A percentile compares a stretch with the other conserved stretches of the same genome.
Conservation (phyloP, 177 flowering plant species). For the Tripterygium wilfordii region DNA sequence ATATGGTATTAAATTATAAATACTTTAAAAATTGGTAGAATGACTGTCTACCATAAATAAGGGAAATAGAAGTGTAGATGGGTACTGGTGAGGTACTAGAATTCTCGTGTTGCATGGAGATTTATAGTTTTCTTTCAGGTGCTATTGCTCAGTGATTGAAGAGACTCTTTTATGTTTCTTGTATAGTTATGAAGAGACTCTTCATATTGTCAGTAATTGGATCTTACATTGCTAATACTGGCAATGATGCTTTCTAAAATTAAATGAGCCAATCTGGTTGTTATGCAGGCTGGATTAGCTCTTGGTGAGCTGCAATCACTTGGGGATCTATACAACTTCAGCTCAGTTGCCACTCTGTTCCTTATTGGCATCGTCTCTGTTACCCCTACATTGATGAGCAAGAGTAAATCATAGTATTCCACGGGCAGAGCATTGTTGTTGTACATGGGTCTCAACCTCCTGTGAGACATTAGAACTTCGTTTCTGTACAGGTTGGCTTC, state of each 20-base stretch:
- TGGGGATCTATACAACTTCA: constrained; percentile 81
- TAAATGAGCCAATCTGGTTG: background rate
- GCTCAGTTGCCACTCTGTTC: constrained; percentile 72
- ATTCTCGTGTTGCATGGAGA: no score
- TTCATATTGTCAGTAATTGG: background rate
- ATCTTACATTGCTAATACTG: background rate
- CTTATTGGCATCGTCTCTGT: constrained; percentile 66
- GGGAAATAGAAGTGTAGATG: no score
- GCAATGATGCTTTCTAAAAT: background rate
- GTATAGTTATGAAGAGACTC: no score
- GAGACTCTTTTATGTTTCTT: no score
- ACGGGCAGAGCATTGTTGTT: background rate
- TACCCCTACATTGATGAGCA: constrained; percentile 77
- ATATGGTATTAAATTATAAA: no score
- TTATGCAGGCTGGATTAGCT: constrained; percentile 80
- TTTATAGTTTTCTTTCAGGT: no score
- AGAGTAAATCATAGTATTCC: constrained; percentile 28
- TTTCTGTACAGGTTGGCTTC: constrained; percentile 11
- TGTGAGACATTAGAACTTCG: background rate
- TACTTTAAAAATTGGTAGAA: background rate
- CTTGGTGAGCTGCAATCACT: constrained; percentile 77
- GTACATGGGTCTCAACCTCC: background rate
- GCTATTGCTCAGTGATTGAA: no score
- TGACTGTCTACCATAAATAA: no score
- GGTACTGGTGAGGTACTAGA: no score